phyloP scores from a whole-genome alignment of 495 filamentous ascomycete genomes.

The Penicillium bialowiezense region DNA sequence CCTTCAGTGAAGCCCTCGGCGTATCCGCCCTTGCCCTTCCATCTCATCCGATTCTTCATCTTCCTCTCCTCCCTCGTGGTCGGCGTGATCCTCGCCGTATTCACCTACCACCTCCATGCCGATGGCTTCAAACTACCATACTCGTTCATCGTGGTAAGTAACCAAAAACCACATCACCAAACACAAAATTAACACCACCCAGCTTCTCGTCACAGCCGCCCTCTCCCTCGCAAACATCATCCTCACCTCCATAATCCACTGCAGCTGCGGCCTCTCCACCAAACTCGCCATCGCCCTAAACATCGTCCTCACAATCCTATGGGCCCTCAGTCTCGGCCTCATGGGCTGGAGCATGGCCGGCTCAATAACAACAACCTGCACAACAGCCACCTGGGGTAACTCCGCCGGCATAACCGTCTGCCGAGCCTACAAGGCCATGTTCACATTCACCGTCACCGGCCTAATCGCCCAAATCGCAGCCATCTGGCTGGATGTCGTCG shows the following conservation, averaged over 20 bases:
- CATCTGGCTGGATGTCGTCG: slow-evolving; percentile 51
- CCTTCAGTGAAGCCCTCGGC: slow-evolving; percentile 48
- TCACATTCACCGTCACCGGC: slow-evolving; percentile 57
- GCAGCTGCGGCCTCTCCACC: slow-evolving; percentile 54
- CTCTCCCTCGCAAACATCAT: slow-evolving; percentile 52
- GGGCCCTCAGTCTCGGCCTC: slow-evolving; percentile 55
- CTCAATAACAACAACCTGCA: slow-evolving; percentile 58
- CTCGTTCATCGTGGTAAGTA: slow-evolving; percentile 61
- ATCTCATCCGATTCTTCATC: slow-evolving; percentile 49
- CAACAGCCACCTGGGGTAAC: slow-evolving; percentile 51
- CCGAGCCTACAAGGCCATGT: slow-evolving; percentile 63
- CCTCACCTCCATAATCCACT: slow-evolving; percentile 55
- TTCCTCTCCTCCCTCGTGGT: slow-evolving; percentile 56
- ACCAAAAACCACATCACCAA: background rate
- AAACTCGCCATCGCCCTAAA: slow-evolving; percentile 54
- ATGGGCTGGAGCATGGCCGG: slow-evolving; percentile 55
- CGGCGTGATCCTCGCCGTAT: slow-evolving; percentile 57
- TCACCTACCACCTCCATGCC: slow-evolving; percentile 56
- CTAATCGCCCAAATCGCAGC: slow-evolving; percentile 43
- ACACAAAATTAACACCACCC: slow-evolving; percentile 1
- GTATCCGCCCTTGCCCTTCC: slow-evolving; percentile 58
- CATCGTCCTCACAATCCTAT: slow-evolving; percentile 49
- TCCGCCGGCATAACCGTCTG: slow-evolving; percentile 59
- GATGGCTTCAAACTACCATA: slow-evolving; percentile 57
- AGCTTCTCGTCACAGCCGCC: slow-evolving; percentile 57